Evolutionary conservation across 148 eudicot genomes (phyloP).

Genomic region (Rhododendron griersonianum): DNA sequence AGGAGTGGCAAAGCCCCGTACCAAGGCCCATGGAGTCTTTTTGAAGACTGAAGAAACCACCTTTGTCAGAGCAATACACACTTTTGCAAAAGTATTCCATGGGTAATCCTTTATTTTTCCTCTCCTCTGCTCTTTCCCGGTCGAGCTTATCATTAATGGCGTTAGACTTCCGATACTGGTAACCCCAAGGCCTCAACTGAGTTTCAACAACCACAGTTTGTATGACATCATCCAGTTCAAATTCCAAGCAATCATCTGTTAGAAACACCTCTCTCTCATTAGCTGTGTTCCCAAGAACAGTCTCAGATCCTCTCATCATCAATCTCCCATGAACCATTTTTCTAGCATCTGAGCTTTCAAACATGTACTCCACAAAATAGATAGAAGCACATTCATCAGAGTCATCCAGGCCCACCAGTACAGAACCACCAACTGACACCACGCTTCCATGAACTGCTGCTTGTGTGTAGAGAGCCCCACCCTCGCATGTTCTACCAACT

Average conservation of each 20-base stretch:
- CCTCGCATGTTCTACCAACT: slow-evolving; percentile 35
- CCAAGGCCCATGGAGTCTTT: slow-evolving; percentile 57
- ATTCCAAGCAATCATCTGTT: slow-evolving; percentile 71
- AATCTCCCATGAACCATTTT: slow-evolving; percentile 80
- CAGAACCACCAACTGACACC: slow-evolving; percentile 58
- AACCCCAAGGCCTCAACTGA: slow-evolving; percentile 67
- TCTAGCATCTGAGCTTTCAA: slow-evolving; percentile 53
- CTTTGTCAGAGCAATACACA: slow-evolving; percentile 75
- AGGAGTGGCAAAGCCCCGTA: slow-evolving; percentile 63
- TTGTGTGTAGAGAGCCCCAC: slow-evolving; percentile 42
- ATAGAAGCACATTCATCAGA: slow-evolving; percentile 35
- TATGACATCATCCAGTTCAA: slow-evolving; percentile 56
- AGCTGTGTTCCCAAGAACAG: slow-evolving; percentile 74
- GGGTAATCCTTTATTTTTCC: slow-evolving; percentile 72
- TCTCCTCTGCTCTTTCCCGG: slow-evolving; percentile 75
- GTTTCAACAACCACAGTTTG: slow-evolving; percentile 45
- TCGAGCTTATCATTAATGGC: slow-evolving; percentile 54
- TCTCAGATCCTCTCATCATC: slow-evolving; percentile 68
- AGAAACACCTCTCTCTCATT: slow-evolving; percentile 86
- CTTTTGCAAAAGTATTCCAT: slow-evolving; percentile 83
- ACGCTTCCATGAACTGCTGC: slow-evolving; percentile 57
- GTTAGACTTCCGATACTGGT: slow-evolving; percentile 67
- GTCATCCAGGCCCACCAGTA: slow-evolving; percentile 52
- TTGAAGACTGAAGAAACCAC: slow-evolving; percentile 73
- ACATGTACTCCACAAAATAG: slow-evolving; percentile 88